Evolutionary conservation across 768 basidiomycete genomes (phyloP).

Genomic region (Tylopilus cervinicoccineus): DNA sequence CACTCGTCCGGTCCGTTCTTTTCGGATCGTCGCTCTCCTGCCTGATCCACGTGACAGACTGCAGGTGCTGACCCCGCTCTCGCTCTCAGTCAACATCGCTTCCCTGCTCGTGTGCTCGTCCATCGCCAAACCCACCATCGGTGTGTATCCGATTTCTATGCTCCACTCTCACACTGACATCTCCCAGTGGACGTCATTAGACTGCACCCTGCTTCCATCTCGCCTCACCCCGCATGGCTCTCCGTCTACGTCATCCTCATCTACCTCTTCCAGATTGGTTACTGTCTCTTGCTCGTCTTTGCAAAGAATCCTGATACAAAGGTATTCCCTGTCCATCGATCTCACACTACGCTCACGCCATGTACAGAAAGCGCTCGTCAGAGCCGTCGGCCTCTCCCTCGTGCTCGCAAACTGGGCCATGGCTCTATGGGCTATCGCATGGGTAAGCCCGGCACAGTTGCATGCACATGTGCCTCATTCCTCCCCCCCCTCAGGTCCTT

Average conservation of each 20-base stretch:
- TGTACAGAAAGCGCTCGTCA: constrained; percentile 56
- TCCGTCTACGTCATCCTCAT: constrained; percentile 57
- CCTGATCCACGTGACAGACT: constrained; percentile 39
- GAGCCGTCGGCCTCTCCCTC: constrained; percentile 77
- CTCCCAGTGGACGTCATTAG: constrained; percentile 45
- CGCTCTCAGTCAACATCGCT: constrained; percentile 77
- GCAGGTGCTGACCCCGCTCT: constrained; percentile 84
- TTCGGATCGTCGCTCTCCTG: not conserved
- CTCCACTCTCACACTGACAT: not conserved
- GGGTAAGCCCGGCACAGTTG: constrained; percentile 37
- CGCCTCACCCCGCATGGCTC: constrained; percentile 57
- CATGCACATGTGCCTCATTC: not conserved
- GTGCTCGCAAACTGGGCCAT: constrained; percentile 77
- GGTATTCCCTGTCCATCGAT: constrained; percentile 30
- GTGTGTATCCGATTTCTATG: constrained; percentile 27
- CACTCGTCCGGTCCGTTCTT: constrained; percentile 50
- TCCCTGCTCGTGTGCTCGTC: constrained; percentile 64
- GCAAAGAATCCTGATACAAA: constrained; percentile 78
- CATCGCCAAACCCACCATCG: constrained; percentile 61
- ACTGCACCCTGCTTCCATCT: constrained; percentile 64
- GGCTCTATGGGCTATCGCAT: constrained; percentile 76
- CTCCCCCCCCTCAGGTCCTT: constrained; percentile 46
- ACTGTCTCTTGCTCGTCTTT: constrained; percentile 73
- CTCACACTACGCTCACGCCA: not conserved
- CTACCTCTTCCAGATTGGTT: constrained; percentile 71